Evolutionary conservation across 768 basidiomycete genomes (phyloP), one percentile per base, ranked within the genome.

Genomic region (Termitomyces sp.): DNA sequence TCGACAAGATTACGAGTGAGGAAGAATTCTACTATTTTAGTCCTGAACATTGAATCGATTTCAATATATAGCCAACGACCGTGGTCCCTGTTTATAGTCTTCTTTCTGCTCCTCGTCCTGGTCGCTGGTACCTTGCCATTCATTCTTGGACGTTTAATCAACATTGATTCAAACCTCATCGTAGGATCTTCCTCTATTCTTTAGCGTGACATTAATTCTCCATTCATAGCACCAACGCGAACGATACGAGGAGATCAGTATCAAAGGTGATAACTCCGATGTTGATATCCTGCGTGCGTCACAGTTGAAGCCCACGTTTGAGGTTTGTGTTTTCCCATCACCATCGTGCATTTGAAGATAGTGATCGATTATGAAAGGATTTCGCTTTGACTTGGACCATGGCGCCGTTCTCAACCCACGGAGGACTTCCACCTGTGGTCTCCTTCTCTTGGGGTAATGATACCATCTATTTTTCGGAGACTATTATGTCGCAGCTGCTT

Each of bases 361-460:
- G 20, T 30, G 16, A 26, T 30, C 30, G 20, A 36, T 32, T 12
- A 12, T n/a, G 2, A n/a, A 18, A 78, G 77, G 62, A 71, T 51
- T 72, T 59, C 34, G 53, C 63, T 13, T 53, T 75, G 6, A 76
- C 75, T 14, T 78, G 77, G 76, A 76, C 75, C 5, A 55, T 78
- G 30, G 62, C 73, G 3, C 74, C 76, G 2, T 76, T 74, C 57
- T 73, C 74, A 0, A 64, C 62, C 9, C 71, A 72, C 42, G 72
- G 71, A 32, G 67, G 67, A 3, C 61, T 74, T 22, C 76, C 75
- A 14, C 59, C 74, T 8, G 67, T 67, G 3, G 66, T 74, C n/a
- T 71, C 70, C 0, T 69, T 76, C 42, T 39, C 34, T 8, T 76
- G 69, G 69, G 56, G 67, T 9, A 59, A 68, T n/a, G 73, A 75